These are phyloP conservation scores for Talinum fruticosum DNA, from an alignment of 148 eudicot species.

Conservation along the genomic window DNA sequence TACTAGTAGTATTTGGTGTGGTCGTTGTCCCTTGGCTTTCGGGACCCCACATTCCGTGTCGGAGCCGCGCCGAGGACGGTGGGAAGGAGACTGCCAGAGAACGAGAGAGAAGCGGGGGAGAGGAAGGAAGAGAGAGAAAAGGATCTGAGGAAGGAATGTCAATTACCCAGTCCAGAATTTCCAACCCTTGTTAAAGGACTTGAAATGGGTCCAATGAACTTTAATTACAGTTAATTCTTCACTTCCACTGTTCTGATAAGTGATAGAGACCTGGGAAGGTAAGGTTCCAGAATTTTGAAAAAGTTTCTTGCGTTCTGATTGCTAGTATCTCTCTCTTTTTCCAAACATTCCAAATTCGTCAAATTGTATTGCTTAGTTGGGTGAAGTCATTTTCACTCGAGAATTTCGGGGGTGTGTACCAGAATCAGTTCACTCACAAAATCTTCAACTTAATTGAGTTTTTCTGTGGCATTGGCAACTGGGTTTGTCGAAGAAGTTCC, in stretches of 20 bases:
- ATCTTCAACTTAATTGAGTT: constrained; percentile 5
- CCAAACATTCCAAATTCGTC: not conserved
- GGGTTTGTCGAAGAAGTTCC: not conserved
- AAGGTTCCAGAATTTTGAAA: not conserved
- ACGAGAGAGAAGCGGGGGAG: not conserved
- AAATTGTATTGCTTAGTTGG: not conserved
- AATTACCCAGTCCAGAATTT: constrained; percentile 10
- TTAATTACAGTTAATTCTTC: not conserved
- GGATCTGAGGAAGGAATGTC: constrained; percentile 20
- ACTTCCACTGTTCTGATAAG: not conserved
- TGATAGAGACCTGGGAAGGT: not conserved
- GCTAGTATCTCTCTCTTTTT: not conserved
- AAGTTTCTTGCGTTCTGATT: not conserved
- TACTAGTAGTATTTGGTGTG: not conserved
- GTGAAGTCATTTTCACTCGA: not conserved
- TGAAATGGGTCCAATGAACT: not conserved
- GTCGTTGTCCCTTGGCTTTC: constrained; percentile 9
- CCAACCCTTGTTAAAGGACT: not conserved
- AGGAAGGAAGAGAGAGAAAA: constrained; percentile 7
- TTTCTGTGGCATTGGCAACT: constrained; percentile 10
- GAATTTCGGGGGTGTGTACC: not conserved
- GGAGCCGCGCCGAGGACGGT: constrained; percentile 1
- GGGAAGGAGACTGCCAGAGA: too few relatives aligned
- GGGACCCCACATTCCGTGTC: constrained; percentile 27
- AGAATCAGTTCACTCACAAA: not conserved